These are phyloP conservation scores for Kodamaea arcana DNA, from an alignment of 1,139 yeast species.

Conservation along the genomic window DNA sequence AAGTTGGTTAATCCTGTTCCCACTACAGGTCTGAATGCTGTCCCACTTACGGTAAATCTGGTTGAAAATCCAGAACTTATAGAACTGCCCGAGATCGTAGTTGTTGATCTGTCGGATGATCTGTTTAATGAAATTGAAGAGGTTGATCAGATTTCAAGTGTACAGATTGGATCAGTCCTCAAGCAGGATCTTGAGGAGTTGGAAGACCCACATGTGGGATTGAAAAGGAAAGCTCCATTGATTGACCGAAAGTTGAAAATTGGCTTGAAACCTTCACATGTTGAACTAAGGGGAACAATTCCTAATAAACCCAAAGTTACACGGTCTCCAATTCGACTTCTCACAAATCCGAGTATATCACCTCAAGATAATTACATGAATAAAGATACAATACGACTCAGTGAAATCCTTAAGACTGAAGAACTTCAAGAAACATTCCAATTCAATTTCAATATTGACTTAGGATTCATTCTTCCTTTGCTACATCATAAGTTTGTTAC, in stretches of 20 bases:
- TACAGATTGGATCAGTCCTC: too few relatives aligned
- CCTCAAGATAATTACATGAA: constrained; percentile 11
- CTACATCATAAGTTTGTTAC: constrained; percentile 25
- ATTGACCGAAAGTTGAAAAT: background rate
- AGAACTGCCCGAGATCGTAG: background rate
- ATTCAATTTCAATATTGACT: constrained; percentile 47
- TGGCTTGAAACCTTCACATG: background rate
- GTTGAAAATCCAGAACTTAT: too few relatives aligned
- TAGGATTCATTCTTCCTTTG: constrained; percentile 32
- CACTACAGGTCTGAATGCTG: too few relatives aligned
- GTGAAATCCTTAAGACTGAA: constrained; percentile 11
- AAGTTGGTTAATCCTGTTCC: too few relatives aligned
- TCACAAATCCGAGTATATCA: constrained; percentile 24
- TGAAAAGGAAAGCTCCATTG: background rate
- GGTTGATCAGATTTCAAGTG: background rate
- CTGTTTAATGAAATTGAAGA: background rate
- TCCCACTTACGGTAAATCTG: too few relatives aligned
- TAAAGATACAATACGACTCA: constrained; percentile 22
- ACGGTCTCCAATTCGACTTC: constrained; percentile 21
- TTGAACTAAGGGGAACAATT: background rate
- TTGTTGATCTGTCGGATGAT: background rate
- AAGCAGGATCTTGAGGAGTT: too few relatives aligned
- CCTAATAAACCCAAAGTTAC: background rate
- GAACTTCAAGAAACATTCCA: constrained; percentile 39
- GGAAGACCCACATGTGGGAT: background rate